These are phyloP conservation scores for Tricholoma bakamatsutake DNA, from an alignment of 768 basidiomycete species.

Conservation along the genomic window DNA sequence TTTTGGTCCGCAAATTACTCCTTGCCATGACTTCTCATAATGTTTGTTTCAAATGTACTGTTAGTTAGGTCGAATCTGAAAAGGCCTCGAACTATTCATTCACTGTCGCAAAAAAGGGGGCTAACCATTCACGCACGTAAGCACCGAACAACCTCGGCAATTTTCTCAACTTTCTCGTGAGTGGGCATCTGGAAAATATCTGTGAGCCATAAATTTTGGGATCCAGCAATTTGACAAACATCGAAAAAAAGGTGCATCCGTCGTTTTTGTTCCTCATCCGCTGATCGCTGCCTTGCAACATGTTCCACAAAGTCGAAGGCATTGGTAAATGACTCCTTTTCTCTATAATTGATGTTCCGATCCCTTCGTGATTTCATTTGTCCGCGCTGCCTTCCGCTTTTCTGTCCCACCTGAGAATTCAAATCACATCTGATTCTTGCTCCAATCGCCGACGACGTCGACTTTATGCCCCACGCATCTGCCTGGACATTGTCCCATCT, in stretches of 20 bases:
- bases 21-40: too few relatives aligned
- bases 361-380: not conserved
- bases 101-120: too few relatives aligned
- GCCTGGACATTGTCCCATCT: not conserved
- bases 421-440: not conserved
- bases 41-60: too few relatives aligned
- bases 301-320: constrained; percentile 38
- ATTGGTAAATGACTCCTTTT: constrained; percentile 6
- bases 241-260: constrained; percentile 48
- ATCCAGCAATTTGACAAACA: constrained; percentile 24
- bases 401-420: not conserved
- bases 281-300: constrained; percentile 35
- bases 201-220: not conserved
- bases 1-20: too few relatives aligned
- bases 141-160: constrained; percentile 40
- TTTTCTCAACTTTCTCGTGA: constrained; percentile 46
- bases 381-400: not conserved
- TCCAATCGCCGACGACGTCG: not conserved
- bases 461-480: not conserved
- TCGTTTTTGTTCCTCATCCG: constrained; percentile 30
- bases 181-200: constrained; percentile 41
- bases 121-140: constrained; percentile 15
- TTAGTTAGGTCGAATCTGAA: too few relatives aligned
- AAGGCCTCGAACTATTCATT: too few relatives aligned
- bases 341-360: not conserved